These are phyloP conservation scores for Sporothrix sp. DNA, from an alignment of 2,329 filamentous ascomycete species.

Conservation along the genomic window DNA sequence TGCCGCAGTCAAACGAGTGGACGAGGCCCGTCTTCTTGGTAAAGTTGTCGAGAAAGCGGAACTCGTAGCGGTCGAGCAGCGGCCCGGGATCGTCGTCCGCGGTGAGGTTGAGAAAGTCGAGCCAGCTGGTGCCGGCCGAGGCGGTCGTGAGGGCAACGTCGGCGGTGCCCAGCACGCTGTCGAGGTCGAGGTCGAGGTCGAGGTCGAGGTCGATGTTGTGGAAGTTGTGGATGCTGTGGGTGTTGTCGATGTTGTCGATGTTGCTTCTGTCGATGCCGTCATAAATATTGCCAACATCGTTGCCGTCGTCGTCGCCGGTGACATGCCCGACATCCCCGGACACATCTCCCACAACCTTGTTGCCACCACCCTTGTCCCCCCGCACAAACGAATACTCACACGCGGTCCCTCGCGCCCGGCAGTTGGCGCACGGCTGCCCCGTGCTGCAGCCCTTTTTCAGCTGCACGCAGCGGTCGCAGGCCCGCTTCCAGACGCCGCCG, in stretches of 20 bases:
- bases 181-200: no score
- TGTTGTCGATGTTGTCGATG: background rate
- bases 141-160: background rate
- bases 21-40: constrained; percentile 1
- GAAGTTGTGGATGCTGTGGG: background rate
- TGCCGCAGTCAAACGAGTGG: constrained; percentile 6
- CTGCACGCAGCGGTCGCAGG: constrained; percentile 8
- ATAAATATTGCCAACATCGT: background rate
- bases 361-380: background rate
- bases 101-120: constrained; percentile 5
- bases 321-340: no score
- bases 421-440: constrained; percentile 5
- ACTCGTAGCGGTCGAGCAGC: background rate
- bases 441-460: constrained; percentile 8
- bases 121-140: constrained; percentile 5
- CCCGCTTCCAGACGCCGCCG: background rate
- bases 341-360: no score
- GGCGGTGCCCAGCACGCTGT: background rate
- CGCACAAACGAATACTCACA: constrained; percentile 1
- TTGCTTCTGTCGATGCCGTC: background rate
- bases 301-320: background rate
- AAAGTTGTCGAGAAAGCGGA: constrained; percentile 7
- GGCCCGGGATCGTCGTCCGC: background rate
- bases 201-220: background rate
- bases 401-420: background rate